These are phyloP conservation scores for Myxozyma nipponensis DNA, from an alignment of 805 yeast species.

Conservation along the genomic window DNA sequence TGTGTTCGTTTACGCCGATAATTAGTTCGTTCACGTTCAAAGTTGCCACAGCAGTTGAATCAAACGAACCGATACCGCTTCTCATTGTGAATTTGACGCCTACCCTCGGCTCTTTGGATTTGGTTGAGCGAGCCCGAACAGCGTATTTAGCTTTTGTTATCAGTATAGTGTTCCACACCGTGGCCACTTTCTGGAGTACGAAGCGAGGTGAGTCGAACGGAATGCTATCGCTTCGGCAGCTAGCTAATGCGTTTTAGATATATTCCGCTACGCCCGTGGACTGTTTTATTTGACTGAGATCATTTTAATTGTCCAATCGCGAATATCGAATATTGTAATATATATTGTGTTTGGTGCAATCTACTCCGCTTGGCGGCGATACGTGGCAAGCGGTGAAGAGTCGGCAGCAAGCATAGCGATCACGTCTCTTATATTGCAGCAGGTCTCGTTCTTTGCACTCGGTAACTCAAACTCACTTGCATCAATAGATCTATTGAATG, in stretches of 20 bases:
- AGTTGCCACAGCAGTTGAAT: constrained; percentile 48
- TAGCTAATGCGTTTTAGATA: neutral
- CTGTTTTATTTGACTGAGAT: constrained; percentile 14
- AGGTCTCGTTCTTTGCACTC: constrained; percentile 74
- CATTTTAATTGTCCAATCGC: constrained; percentile 48
- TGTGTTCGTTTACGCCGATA: constrained; percentile 46
- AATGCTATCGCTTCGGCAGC: constrained; percentile 34
- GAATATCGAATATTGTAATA: constrained; percentile 54
- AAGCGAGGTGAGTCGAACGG: constrained; percentile 2
- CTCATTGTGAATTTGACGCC: constrained; percentile 5
- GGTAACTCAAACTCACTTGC: constrained; percentile 93
- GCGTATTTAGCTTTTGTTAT: constrained; percentile 31
- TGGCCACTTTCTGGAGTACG: constrained; percentile 13
- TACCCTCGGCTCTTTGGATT: constrained; percentile 5
- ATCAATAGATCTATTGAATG: constrained; percentile 83
- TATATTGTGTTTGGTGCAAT: constrained; percentile 42
- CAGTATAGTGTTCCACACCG: constrained; percentile 11
- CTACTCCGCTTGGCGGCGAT: constrained; percentile 28
- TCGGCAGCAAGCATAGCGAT: constrained; percentile 9
- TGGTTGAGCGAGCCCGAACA: constrained; percentile 32
- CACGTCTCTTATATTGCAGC: constrained; percentile 49
- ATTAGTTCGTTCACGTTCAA: constrained; percentile 53
- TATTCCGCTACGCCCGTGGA: constrained; percentile 15
- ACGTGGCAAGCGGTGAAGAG: neutral
- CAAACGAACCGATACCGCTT: constrained; percentile 53